Evolutionary conservation across 148 eudicot genomes (phyloP), one percentile per base, ranked within the genome.

Genomic region (Chenopodium suecicum): DNA sequence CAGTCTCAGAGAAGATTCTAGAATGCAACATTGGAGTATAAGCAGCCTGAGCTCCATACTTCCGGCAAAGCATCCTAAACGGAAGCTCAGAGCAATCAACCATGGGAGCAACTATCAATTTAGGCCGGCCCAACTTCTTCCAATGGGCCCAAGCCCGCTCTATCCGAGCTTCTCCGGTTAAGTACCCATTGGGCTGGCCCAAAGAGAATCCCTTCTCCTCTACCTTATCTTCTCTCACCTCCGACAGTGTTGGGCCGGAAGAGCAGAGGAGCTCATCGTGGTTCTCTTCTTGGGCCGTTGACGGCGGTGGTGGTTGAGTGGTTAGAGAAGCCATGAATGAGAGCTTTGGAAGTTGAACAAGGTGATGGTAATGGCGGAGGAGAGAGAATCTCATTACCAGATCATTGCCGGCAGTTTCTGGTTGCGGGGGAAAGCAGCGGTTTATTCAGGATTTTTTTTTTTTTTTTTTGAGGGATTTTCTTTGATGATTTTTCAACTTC

Each of bases 71-170:
- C 90, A 96, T 74, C n/a, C 98, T 83, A 81, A 96, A 96, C 0
- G 99, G 99, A 7, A 96, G 91, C 89, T 96, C 99, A 9, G 98
- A 96, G 83, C 92, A 92, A 77, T 96, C 99, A 31, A 96, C 98
- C 99, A 96, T 94, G 4, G 99, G 95, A 5, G 99, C 99, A 69
- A 96, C 98, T 19, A 94, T 71, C 86, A 90, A 68, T 79, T 85
- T 94, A 63, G 99, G 99, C 76, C 86, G 81, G 1, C 98, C 99
- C 73, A 96, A 74, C 69, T 88, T 91, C 79, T 82, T 87, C 98
- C 98, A 96, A 79, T 94, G 95, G 31, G 92, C 88, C 99, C 99
- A 94, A 0, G 98, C 97, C 71, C 85, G 64, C 83, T 91, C 95
- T 70, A 95, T 86, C 41, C 85, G 85, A 34, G 94, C 88, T 84